Evolutionary conservation across 2,329 filamentous ascomycete species (phyloP).

Genomic region (Emergomyces orientalis): DNA sequence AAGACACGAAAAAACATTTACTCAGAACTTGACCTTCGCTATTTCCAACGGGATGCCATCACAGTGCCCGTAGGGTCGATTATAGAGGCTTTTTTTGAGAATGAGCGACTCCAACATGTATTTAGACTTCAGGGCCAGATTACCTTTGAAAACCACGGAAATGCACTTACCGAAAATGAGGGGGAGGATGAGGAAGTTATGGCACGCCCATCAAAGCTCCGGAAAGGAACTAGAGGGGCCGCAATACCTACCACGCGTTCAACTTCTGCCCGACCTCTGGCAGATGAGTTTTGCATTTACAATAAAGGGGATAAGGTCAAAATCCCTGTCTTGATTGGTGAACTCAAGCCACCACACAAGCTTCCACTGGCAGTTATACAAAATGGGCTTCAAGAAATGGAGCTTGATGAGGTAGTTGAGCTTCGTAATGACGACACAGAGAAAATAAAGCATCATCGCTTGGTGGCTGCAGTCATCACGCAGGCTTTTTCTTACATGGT

Average conservation of each 20-base stretch:
- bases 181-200: conserved; percentile 3
- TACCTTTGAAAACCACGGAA: conserved; percentile 16
- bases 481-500: conserved; percentile 46
- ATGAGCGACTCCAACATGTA: conserved; percentile 9
- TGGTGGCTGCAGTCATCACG: conserved; percentile 37
- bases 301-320: conserved; percentile 19
- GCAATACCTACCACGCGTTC: conserved; percentile 9
- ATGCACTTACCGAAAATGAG: conserved; percentile 11
- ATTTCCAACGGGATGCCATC: conserved; percentile 12
- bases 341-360: conserved; percentile 44
- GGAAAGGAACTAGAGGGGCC: conserved; percentile 6
- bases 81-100: conserved; percentile 8
- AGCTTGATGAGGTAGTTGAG: conserved; percentile 34
- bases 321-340: conserved; percentile 24
- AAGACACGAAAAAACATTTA: conserved; percentile 8
- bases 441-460: conserved; percentile 29
- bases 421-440: conserved; percentile 26
- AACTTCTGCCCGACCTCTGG: conserved; percentile 18
- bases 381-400: conserved; percentile 34
- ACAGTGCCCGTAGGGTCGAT: conserved; percentile 10
- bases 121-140: conserved; percentile 13
- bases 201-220: conserved; percentile 10
- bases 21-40: conserved; percentile 16
- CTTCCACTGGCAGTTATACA: conserved; percentile 37
- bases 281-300: conserved; percentile 31